Base-by-base conservation (phyloP, 1,284 basidiomycete genomes). In the Volvariella surrecta region DNA sequence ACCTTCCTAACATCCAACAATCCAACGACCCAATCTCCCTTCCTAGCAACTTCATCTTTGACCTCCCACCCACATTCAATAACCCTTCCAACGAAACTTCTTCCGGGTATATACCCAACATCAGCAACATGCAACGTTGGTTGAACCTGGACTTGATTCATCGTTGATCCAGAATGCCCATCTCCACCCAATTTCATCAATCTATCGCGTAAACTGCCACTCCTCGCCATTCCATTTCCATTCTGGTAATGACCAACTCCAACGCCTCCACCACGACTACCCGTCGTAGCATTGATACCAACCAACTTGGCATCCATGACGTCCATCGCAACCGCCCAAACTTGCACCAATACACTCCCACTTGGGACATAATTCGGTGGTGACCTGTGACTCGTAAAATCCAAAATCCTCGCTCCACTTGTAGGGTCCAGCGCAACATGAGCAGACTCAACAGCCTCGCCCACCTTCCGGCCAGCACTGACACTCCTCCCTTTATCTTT, bases 11-110 rank as follows among this genome's bases (percentile, higher is more conserved):
- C 67, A 54, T 90, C 84, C 54, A 83, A 55, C 45, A 92, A 53
- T 8, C 89, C 90, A 46, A 88, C 67, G 8, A 92, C 83, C 77
- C 89, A 87, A 54, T 94, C 90, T 6, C 88, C 87, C 50, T 79
- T 76, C 55, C 70, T 70, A 16, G 79, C 70, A 20, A 69, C 62
- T 30, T 85, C 82, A 15, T 70, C 70, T 39, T 70, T 71, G 13
- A 92, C 87, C 43, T 89, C 85, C 70, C 78, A 83, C 1, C 90
- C 90, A 48, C 76, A 79, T 52, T 88, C 84, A 38, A 92, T 57
- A 24, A 82, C 81, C 32, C 87, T 68, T 2, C 90, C 90, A 7
- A 89, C 82, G 57, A 93, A 85, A 46, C 82, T 83, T 38, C 90
- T 69, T 0, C 89, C 90, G 10, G 90, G 90, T 1, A 92, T 75